phyloP scores from a whole-genome alignment of 805 yeast genomes.

The Candida nitratophila region DNA sequence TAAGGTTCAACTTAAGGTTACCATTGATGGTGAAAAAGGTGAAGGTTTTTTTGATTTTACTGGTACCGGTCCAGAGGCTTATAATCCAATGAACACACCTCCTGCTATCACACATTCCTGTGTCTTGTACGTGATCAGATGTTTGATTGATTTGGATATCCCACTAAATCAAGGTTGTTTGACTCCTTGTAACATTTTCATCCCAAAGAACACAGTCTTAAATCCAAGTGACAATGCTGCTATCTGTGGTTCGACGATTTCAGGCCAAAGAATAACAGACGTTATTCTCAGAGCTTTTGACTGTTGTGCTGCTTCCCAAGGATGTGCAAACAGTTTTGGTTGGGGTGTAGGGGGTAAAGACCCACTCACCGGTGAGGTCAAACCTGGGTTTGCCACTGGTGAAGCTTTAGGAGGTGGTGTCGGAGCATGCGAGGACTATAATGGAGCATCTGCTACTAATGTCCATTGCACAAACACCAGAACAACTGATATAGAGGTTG shows the following conservation, averaged over 20 bases:
- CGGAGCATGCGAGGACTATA: conserved; percentile 43
- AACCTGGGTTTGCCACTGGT: conserved; percentile 45
- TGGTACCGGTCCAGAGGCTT: conserved; percentile 43
- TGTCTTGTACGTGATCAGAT: conserved; percentile 45
- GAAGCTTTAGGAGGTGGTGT: conserved; percentile 51
- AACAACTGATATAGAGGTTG: conserved; percentile 48
- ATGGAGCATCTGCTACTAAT: conserved; percentile 41
- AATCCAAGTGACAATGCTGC: conserved; percentile 42
- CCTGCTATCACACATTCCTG: conserved; percentile 46
- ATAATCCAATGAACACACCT: conserved; percentile 50
- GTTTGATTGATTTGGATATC: conserved; percentile 38
- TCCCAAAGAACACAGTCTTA: conserved; percentile 26
- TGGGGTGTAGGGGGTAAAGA: conserved; percentile 44
- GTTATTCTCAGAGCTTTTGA: conserved; percentile 47
- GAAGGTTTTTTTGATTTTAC: conserved; percentile 42
- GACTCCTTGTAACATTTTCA: conserved; percentile 8
- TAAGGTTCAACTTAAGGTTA: conserved; percentile 35
- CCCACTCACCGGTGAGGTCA: conserved; percentile 28
- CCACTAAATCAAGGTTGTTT: conserved; percentile 43
- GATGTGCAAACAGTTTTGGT: conserved; percentile 51
- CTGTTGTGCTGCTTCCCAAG: conserved; percentile 52
- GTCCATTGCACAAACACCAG: conserved; percentile 49
- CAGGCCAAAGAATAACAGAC: conserved; percentile 50
- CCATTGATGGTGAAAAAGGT: conserved; percentile 33
- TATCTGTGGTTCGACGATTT: conserved; percentile 47